These are phyloP conservation scores for Aspergillus calidoustus DNA, from an alignment of 2,329 filamentous ascomycete species.

Conservation along the genomic window DNA sequence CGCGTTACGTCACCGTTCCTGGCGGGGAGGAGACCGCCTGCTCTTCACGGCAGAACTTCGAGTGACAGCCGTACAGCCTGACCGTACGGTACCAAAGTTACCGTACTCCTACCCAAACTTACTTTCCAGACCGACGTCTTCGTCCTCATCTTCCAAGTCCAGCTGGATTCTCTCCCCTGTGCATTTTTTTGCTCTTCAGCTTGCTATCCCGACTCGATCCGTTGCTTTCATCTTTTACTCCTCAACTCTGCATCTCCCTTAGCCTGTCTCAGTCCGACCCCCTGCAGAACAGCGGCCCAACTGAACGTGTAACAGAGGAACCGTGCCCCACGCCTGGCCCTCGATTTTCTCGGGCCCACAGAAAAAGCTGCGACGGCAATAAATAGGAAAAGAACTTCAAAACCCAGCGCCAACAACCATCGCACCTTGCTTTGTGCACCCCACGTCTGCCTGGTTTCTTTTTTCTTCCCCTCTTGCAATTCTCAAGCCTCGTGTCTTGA, in stretches of 20 bases:
- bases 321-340: constrained; percentile 18
- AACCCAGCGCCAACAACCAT: constrained; percentile 8
- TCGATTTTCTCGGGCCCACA: constrained; percentile 22
- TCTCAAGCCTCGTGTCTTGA: constrained; percentile 5
- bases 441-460: constrained; percentile 22
- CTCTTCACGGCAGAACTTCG: constrained; percentile 1
- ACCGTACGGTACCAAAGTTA: constrained; percentile 2
- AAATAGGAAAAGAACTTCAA: constrained; percentile 17
- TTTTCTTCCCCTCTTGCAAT: constrained; percentile 5
- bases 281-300: constrained; percentile 4
- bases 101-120: neutral
- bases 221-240: neutral
- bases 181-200: neutral
- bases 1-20: constrained; percentile 4
- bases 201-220: neutral
- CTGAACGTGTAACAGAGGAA: constrained; percentile 3
- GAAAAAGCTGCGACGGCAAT: constrained; percentile 9
- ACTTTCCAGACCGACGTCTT: neutral
- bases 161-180: constrained; percentile 1
- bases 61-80: constrained; percentile 5
- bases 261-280: neutral
- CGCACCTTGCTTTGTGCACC: constrained; percentile 15
- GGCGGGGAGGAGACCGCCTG: constrained; percentile 2
- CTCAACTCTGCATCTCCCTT: neutral
- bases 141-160: neutral